Evolutionary conservation across 1,284 basidiomycete genomes (phyloP), one percentile per base, ranked within the genome.

Genomic region (Ustilago hordei): DNA sequence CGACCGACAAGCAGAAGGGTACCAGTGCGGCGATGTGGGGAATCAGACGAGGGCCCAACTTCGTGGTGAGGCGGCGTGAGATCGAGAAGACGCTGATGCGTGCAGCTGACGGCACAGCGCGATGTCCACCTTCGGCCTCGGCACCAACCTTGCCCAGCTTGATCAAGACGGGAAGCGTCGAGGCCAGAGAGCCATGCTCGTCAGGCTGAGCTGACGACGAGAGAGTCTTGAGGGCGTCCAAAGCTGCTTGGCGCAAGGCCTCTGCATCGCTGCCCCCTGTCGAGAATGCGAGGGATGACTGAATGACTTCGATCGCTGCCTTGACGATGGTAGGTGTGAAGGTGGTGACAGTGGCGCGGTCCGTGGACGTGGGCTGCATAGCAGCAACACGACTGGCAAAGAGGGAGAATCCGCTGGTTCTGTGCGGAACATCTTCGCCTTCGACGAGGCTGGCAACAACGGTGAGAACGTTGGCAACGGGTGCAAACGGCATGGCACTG

Each of bases 31-130:
- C 64, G 19, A 85, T 74, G 50, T 85, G 82, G 19, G 84, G 80
- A 39, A 86, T 80, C n/a, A 84, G 66, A 36, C 84, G 79, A 4
- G 82, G 80, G 12, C 84, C 84, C 11, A 85, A 67, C 39, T 71
- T 70, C 50, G 64, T 57, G n/a, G 80, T 60, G n/a, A 85, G 69
- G 12, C 61, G 53, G 17, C 73, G 62, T 12, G 79, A 62, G 52
- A 80, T 69, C n/a, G 69, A 69, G 48, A 83, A 74, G 32, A 78
- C 70, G 55, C 66, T 78, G 69, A 73, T 65, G 28, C 69, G 69
- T 15, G 74, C 74, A 17, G 74, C 56, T 0, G 69, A 55, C 0
- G 60, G 60, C 36, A 76, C 60, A 0, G 58, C 47, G 6, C 62
- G 53, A 35, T 56, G 32, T 4, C 47, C 59, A n/a, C 45, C 56